These are phyloP conservation scores for Onygenales sp. DNA, from an alignment of 2,329 filamentous ascomycete species.

Conservation along the genomic window DNA sequence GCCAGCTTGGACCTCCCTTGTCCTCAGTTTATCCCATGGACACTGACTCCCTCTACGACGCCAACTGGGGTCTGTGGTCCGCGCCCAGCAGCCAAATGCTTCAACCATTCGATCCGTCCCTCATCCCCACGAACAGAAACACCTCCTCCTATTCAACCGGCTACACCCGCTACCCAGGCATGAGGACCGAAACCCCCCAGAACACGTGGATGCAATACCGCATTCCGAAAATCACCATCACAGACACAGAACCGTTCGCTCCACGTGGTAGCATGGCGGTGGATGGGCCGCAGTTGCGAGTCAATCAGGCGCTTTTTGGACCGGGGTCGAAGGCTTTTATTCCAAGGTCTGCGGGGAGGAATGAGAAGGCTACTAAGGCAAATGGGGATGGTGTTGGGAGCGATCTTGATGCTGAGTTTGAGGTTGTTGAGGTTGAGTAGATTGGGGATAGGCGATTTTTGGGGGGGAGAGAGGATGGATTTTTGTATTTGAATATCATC, in stretches of 20 bases:
- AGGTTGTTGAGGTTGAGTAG: no score
- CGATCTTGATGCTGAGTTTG: no score
- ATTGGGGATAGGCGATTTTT: neutral
- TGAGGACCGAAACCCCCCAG: neutral
- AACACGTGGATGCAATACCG: constrained; percentile 4
- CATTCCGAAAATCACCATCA: constrained; percentile 9
- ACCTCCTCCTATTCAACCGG: neutral
- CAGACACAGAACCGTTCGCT: constrained; percentile 8
- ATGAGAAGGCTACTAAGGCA: neutral
- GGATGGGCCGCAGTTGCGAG: constrained; percentile 3
- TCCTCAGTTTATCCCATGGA: neutral
- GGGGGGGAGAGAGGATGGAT: neutral
- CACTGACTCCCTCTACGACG: neutral
- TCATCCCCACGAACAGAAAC: neutral
- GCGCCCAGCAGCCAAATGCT: neutral
- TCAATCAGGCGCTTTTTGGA: constrained; percentile 7
- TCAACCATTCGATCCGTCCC: constrained; percentile 2
- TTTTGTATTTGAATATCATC: neutral
- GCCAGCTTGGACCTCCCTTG: neutral
- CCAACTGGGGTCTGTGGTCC: neutral
- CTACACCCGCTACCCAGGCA: constrained; percentile 17
- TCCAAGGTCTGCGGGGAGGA: neutral
- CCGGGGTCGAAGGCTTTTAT: constrained; percentile 6
- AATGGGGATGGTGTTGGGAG: neutral
- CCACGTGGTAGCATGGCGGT: constrained; percentile 3